Evolutionary conservation across 2,329 filamentous ascomycete species (phyloP).

Genomic region (Aspergillus hortae): DNA sequence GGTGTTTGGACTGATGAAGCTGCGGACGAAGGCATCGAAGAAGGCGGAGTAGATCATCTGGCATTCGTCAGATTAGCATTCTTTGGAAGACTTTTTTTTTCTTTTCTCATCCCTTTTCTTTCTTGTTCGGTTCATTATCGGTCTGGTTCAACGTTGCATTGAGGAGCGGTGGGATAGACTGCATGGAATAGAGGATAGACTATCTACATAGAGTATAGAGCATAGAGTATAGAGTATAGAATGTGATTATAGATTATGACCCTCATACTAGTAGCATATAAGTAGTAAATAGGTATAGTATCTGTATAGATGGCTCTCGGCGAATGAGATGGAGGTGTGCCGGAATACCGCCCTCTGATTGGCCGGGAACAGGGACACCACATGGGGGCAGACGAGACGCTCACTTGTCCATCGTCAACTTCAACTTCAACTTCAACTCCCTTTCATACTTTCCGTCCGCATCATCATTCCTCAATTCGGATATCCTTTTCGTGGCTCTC

Average conservation of each 20-base stretch:
- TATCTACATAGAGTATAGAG: constrained; percentile 1
- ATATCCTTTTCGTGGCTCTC: neutral
- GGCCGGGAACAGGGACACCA: neutral
- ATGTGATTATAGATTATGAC: neutral
- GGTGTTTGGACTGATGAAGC: constrained; percentile 42
- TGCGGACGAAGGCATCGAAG: constrained; percentile 36
- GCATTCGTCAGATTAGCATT: too few species aligned
- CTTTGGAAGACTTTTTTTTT: too few species aligned
- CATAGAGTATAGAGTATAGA: constrained; percentile 2
- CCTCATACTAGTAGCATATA: too few species aligned
- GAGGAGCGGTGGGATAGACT: neutral
- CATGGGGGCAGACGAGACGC: neutral
- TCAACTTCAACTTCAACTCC: neutral
- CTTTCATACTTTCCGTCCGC: neutral
- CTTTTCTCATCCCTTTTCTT: neutral
- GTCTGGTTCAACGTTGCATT: neutral
- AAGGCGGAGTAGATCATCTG: constrained; percentile 27
- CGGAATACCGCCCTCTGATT: neutral
- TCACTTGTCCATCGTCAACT: neutral
- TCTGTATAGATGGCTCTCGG: neutral
- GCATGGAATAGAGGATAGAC: neutral
- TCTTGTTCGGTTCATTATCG: neutral
- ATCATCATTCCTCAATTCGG: neutral
- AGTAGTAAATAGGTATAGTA: neutral
- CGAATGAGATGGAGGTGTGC: constrained; percentile 1